Percentiles rank a stretch among this genome's conserved stretches.
These are phyloP conservation scores for Cajanus cajan DNA, from an alignment of 306 rosid genomes.

Conservation along the genomic window DNA sequence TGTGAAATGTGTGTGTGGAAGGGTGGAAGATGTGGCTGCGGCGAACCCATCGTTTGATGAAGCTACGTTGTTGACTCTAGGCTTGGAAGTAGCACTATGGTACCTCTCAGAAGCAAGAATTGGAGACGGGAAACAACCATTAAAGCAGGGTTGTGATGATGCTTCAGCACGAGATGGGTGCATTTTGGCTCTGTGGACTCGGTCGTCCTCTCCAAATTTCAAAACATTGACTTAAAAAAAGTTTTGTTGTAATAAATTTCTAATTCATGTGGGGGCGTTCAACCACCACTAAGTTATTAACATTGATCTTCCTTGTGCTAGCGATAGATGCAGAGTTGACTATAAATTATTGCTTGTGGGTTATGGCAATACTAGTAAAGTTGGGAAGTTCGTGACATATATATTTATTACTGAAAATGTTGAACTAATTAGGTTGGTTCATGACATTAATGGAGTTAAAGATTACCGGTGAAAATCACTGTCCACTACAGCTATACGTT, in stretches of 20 bases:
- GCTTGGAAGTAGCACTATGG: slow-evolving; percentile 25
- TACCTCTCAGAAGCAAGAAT: slow-evolving; percentile 37
- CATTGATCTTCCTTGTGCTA: not conserved
- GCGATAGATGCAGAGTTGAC: not conserved
- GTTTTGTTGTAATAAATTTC: not conserved
- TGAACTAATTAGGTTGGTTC: not conserved
- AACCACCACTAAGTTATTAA: not conserved
- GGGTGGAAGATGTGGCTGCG: slow-evolving; percentile 49
- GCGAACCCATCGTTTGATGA: slow-evolving; percentile 36
- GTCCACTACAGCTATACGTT: not conserved
- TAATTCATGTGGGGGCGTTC: not conserved
- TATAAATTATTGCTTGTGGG: not conserved
- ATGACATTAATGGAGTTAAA: slow-evolving; percentile 24
- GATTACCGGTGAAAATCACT: slow-evolving; percentile 23
- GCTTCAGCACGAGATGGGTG: slow-evolving; percentile 44
- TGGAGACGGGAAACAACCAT: slow-evolving; percentile 58
- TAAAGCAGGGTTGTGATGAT: slow-evolving; percentile 50
- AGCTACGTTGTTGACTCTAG: slow-evolving; percentile 3
- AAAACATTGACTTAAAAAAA: slow-evolving; percentile 15
- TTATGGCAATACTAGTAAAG: not conserved
- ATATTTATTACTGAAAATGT: not conserved
- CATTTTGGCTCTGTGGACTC: slow-evolving; percentile 37
- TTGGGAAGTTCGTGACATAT: slow-evolving; percentile 34
- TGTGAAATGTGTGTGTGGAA: slow-evolving; percentile 62
- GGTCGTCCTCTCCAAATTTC: not conserved